Percentiles rank a stretch among this genome's conserved stretches.
These are phyloP conservation scores for Rhododendron mucronatum DNA, from an alignment of 148 eudicot species.

Conservation along the genomic window DNA sequence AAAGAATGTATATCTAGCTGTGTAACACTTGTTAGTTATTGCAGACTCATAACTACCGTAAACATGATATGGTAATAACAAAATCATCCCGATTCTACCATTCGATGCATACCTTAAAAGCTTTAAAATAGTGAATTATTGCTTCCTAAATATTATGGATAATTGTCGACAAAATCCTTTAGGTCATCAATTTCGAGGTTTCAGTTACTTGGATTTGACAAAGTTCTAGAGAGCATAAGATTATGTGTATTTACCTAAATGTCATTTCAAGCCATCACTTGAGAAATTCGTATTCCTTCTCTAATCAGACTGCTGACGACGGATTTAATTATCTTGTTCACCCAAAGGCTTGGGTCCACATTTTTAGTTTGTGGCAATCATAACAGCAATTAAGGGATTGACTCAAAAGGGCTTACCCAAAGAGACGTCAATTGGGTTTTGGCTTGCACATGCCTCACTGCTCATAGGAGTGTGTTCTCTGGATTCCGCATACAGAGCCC, in stretches of 20 bases:
- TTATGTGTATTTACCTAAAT: neutral
- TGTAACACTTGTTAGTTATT: neutral
- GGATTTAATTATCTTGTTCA: neutral
- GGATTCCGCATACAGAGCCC: neutral
- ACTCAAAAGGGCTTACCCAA: neutral
- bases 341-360: neutral
- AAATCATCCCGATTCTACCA: neutral
- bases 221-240: neutral
- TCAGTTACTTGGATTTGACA: neutral
- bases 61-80: neutral
- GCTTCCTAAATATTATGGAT: neutral
- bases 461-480: neutral
- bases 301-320: neutral
- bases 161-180: neutral
- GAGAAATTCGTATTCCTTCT: neutral
- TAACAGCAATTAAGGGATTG: neutral
- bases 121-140: neutral
- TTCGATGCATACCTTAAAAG: neutral
- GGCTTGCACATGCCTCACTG: neutral
- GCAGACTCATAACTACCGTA: neutral
- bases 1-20: neutral
- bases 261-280: neutral
- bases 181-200: neutral
- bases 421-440: neutral
- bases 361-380: neutral